Percentiles rank a stretch among this genome's conserved stretches.
Conservation (phyloP, 2,329 filamentous ascomycete species). For the Fusarium globosum region DNA sequence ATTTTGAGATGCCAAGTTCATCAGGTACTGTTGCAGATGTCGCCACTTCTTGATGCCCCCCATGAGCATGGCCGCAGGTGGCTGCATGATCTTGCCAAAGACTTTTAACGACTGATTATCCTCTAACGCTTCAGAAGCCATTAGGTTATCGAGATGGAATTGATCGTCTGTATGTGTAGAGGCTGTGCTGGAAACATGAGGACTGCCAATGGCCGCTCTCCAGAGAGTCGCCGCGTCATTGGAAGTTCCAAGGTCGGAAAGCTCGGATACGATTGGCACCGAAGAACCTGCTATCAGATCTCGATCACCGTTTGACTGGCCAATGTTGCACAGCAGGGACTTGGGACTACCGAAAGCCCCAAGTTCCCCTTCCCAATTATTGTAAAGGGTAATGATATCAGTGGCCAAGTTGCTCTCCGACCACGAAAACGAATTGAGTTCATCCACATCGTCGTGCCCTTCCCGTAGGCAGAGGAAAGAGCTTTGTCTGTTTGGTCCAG, state of each 20-base stretch:
- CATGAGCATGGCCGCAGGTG: constrained; percentile 5
- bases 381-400: neutral
- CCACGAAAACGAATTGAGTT: neutral
- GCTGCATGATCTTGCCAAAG: constrained; percentile 5
- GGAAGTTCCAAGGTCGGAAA: neutral
- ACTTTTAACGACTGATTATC: neutral
- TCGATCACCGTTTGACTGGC: neutral
- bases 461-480: neutral
- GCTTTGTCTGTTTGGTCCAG: neutral
- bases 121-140: rapidly evolving
- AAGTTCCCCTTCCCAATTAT: neutral
- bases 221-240: neutral
- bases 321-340: neutral
- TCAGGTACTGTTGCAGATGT: neutral
- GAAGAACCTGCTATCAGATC: rapidly evolving
- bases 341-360: neutral
- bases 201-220: neutral
- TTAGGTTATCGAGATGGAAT: neutral
- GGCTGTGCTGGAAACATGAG: neutral
- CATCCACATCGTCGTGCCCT: neutral
- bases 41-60: constrained; percentile 7
- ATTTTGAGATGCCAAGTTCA: neutral
- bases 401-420: neutral
- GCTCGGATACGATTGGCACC: rapidly evolving
- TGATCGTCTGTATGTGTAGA: neutral